Conservation (phyloP, 805 yeast species). For the Candida palmyrensis region DNA sequence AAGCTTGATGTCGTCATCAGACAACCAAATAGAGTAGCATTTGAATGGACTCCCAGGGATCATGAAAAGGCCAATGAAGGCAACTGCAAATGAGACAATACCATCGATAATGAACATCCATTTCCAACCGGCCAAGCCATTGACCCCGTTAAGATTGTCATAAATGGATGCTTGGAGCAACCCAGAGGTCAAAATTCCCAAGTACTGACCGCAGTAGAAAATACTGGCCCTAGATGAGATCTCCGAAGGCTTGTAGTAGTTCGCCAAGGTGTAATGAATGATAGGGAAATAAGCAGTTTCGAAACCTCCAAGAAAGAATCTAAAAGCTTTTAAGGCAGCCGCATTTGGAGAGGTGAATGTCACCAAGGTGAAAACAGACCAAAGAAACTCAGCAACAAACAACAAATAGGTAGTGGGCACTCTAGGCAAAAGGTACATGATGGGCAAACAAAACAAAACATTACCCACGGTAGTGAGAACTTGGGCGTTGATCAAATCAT, state of each 20-base stretch:
- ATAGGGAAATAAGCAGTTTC: constrained; percentile 23
- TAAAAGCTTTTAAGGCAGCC: constrained; percentile 17
- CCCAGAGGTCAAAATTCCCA: constrained; percentile 25
- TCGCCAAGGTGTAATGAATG: constrained; percentile 21
- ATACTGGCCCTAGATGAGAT: constrained; percentile 19
- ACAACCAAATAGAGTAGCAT: constrained; percentile 47
- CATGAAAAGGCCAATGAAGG: constrained; percentile 13
- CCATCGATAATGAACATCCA: constrained; percentile 24
- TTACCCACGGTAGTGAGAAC: constrained; percentile 19
- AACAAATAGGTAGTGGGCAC: constrained; percentile 11
- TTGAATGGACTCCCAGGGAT: constrained; percentile 21
- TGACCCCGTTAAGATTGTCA: constrained; percentile 40
- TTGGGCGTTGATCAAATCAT: constrained; percentile 23
- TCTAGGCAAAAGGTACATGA: constrained; percentile 18
- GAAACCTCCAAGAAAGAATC: constrained; percentile 21
- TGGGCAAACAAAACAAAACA: constrained; percentile 21
- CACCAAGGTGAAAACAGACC: constrained; percentile 19
- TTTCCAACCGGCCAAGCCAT: constrained; percentile 18
- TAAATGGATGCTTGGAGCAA: constrained; percentile 43
- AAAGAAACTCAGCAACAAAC: constrained; percentile 11
- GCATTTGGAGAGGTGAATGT: constrained; percentile 14
- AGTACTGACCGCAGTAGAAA: constrained; percentile 25
- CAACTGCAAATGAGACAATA: constrained; percentile 15
- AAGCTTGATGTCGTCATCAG: constrained; percentile 52
- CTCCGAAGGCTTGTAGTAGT: constrained; percentile 20